Conservation (phyloP, 2,329 filamentous ascomycete species). For the Aspergillus fijiensis region DNA sequence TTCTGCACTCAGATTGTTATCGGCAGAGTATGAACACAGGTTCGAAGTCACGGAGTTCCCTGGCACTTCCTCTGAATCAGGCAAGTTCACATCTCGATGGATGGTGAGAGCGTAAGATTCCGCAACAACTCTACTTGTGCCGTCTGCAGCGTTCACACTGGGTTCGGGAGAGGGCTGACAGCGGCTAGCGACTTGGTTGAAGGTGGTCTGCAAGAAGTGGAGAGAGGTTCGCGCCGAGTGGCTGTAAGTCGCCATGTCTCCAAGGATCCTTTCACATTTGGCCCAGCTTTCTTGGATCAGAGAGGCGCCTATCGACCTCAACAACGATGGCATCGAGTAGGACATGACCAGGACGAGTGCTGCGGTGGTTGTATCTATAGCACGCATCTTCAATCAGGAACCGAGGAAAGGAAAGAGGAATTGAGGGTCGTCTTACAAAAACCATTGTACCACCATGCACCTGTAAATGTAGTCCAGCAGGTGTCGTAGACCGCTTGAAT, state of each 20-base stretch:
- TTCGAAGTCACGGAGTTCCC: too few species aligned
- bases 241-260: slow-evolving; percentile 30
- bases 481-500: slow-evolving; percentile 32
- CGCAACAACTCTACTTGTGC: too few species aligned
- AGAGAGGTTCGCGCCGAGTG: slow-evolving; percentile 31
- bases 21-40: too few species aligned
- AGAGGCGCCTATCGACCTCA: slow-evolving; percentile 18
- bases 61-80: too few species aligned
- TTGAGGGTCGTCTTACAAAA: slow-evolving; percentile 32
- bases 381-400: too few species aligned
- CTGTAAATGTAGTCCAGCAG: slow-evolving; percentile 26
- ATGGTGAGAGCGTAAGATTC: too few species aligned
- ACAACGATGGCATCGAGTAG: slow-evolving; percentile 23
- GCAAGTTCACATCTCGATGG: too few species aligned
- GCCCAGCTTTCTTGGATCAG: slow-evolving; percentile 26
- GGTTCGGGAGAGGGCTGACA: too few species aligned
- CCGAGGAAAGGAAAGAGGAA: too few species aligned
- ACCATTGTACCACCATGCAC: slow-evolving; percentile 43
- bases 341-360: slow-evolving; percentile 35
- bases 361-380: slow-evolving; percentile 31
- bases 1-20: too few species aligned
- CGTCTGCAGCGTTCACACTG: too few species aligned
- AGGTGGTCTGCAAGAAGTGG: slow-evolving; percentile 26
- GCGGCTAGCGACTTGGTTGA: slow-evolving; percentile 1
- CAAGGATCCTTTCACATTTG: slow-evolving; percentile 29